Conservation (phyloP, 805 yeast species). For the Kuraishia ogatae region DNA sequence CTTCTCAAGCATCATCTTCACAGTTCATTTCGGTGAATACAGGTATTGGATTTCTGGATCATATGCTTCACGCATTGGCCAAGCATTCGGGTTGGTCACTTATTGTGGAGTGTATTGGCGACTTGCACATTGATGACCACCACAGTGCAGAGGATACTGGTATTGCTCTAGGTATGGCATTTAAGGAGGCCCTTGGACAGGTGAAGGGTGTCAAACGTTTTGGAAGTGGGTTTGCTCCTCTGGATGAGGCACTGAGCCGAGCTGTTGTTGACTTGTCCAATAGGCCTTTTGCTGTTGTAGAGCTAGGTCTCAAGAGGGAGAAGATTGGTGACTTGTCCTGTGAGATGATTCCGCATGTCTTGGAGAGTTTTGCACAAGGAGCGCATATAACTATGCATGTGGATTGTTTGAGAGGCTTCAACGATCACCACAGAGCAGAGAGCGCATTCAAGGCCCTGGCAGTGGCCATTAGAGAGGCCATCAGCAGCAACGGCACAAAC, state of each 20-base stretch:
- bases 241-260: slow-evolving; percentile 91
- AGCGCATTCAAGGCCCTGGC: slow-evolving; percentile 96
- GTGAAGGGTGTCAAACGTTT: slow-evolving; percentile 88
- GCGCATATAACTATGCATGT: slow-evolving; percentile 91
- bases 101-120: slow-evolving; percentile 85
- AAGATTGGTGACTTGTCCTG: slow-evolving; percentile 86
- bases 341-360: slow-evolving; percentile 97
- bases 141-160: slow-evolving; percentile 96
- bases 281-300: slow-evolving; percentile 86
- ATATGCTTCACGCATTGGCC: slow-evolving; percentile 95
- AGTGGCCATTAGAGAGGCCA: slow-evolving; percentile 82
- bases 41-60: slow-evolving; percentile 93
- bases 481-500: slow-evolving; percentile 70
- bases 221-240: slow-evolving; percentile 89
- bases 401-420: slow-evolving; percentile 86
- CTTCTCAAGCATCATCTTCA: slow-evolving; percentile 57
- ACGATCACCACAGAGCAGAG: slow-evolving; percentile 96
- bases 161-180: slow-evolving; percentile 83
- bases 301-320: slow-evolving; percentile 85
- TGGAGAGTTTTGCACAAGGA: slow-evolving; percentile 89
- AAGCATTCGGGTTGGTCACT: slow-evolving; percentile 97
- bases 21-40: slow-evolving; percentile 79
- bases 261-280: slow-evolving; percentile 95
- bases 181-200: slow-evolving; percentile 82
- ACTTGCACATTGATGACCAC: slow-evolving; percentile 93